Evolutionary conservation across 2,329 filamentous ascomycete genomes (phyloP).

Genomic region (Phialocephala sp.): DNA sequence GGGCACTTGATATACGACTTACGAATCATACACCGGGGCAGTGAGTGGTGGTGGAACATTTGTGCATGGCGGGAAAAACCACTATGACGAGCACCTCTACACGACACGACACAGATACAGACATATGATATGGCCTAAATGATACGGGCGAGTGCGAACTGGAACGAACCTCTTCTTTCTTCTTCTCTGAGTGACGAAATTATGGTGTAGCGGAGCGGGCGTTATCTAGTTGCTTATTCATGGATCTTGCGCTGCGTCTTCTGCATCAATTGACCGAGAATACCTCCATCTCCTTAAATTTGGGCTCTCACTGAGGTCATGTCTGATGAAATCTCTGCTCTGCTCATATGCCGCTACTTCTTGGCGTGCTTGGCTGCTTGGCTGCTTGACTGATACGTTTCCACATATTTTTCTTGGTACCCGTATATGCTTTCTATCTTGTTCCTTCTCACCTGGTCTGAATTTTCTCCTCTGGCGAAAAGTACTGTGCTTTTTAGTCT

Average conservation of each 20-base stretch:
- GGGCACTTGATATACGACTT: neutral
- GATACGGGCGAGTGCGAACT: neutral
- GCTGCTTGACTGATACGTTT: too few relatives aligned
- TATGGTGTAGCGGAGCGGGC: slow-evolving; percentile 7
- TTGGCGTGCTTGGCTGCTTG: neutral
- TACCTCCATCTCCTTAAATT: neutral
- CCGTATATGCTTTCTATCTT: too few relatives aligned
- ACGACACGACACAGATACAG: neutral
- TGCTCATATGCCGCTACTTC: neutral
- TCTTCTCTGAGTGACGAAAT: neutral
- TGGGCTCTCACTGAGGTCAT: neutral
- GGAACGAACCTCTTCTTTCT: neutral
- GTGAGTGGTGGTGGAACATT: neutral
- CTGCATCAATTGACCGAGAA: slow-evolving; percentile 1
- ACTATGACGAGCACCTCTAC: neutral
- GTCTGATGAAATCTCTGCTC: neutral
- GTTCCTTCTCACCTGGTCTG: too few relatives aligned
- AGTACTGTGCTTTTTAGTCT: too few relatives aligned
- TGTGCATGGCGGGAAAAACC: neutral
- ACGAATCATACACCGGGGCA: neutral
- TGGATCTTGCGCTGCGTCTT: neutral
- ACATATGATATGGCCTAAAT: neutral
- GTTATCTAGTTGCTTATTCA: slow-evolving; percentile 1
- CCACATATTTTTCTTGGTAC: too few relatives aligned
- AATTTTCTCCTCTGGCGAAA: too few relatives aligned